Conservation (phyloP, 2,329 filamentous ascomycete species). For the Claviceps capensis region DNA sequence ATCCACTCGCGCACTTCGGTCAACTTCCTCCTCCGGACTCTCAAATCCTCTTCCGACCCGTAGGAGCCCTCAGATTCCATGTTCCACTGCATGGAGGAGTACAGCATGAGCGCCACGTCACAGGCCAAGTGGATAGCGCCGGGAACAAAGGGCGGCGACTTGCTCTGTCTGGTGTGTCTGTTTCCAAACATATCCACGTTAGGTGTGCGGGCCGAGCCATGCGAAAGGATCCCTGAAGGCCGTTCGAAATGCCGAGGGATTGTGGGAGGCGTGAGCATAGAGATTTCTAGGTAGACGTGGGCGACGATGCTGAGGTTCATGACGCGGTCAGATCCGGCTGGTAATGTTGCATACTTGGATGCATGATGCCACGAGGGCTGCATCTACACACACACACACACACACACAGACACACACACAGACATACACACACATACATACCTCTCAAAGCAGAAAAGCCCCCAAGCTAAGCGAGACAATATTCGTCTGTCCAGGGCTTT, state of each 20-base stretch:
- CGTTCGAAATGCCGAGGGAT: slow-evolving; percentile 7
- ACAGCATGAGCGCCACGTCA: slow-evolving; percentile 8
- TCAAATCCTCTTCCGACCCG: slow-evolving; percentile 5
- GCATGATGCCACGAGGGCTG: not conserved
- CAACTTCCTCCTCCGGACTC: slow-evolving; percentile 1
- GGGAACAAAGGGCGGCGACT: slow-evolving; percentile 4
- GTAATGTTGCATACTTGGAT: not conserved
- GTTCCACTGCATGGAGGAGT: slow-evolving; percentile 8
- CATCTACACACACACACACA: not conserved
- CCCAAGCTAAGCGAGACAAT: slow-evolving; percentile 9
- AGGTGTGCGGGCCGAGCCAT: not conserved
- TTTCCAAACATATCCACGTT: slow-evolving; percentile 7
- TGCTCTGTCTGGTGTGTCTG: not conserved
- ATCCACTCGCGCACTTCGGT: slow-evolving; percentile 4
- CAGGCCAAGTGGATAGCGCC: slow-evolving; percentile 6
- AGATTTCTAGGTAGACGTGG: slow-evolving; percentile 7
- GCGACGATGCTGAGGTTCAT: slow-evolving; percentile 5
- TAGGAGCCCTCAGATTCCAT: not conserved
- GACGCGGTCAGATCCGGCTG: not conserved
- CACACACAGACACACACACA: not conserved
- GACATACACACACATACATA: not conserved
- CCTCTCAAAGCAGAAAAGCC: slow-evolving; percentile 12
- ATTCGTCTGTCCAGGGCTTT: not conserved
- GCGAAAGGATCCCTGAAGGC: not conserved
- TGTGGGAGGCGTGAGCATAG: slow-evolving; percentile 5